Conservation (phyloP, 371 early-diverging fungal species). For the Smittium culicis region DNA sequence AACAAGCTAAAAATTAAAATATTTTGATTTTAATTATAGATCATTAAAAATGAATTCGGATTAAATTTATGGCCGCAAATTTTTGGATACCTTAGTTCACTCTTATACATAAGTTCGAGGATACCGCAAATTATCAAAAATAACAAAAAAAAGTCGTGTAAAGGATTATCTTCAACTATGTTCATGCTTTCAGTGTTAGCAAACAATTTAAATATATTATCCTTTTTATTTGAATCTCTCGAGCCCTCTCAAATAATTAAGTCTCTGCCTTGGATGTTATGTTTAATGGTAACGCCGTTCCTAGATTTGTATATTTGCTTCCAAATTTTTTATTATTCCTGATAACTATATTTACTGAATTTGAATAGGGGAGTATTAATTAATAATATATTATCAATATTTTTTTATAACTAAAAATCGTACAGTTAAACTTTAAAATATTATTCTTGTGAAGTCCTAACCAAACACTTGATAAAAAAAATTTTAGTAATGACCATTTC, state of each 20-base stretch:
- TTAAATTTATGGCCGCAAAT: constrained; percentile 24
- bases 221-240: constrained; percentile 47
- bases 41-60: no score
- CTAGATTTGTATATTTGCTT: constrained; percentile 44
- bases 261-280: constrained; percentile 55
- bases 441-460: no score
- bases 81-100: constrained; percentile 35
- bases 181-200: constrained; percentile 68
- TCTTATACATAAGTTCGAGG: constrained; percentile 36
- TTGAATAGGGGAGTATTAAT: no score
- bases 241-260: constrained; percentile 41
- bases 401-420: no score
- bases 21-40: no score
- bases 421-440: no score
- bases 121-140: constrained; percentile 64
- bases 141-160: constrained; percentile 42
- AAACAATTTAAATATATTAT: constrained; percentile 52
- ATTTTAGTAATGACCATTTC: no score
- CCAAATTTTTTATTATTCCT: no score
- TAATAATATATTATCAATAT: no score
- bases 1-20: no score
- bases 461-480: no score
- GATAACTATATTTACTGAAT: no score
- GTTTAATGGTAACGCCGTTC: constrained; percentile 45
- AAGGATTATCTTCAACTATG: constrained; percentile 58